phyloP scores from a whole-genome alignment of 2,329 filamentous ascomycete genomes.

The Aspergillus fijiensis region DNA sequence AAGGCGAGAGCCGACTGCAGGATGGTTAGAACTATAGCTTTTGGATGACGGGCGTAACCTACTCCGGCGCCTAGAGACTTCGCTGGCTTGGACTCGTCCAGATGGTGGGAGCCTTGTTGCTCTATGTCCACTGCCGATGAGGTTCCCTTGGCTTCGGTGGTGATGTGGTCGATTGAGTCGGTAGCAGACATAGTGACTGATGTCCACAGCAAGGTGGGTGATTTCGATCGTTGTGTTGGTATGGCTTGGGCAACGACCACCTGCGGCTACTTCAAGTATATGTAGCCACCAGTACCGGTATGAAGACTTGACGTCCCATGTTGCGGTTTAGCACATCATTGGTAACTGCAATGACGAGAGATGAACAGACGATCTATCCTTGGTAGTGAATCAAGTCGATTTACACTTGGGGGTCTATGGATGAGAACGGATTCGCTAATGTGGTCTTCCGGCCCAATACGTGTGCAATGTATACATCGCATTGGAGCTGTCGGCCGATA shows the following conservation, averaged over 20 bases:
- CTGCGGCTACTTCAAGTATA: too few relatives aligned
- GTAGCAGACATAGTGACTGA: slow-evolving; percentile 1
- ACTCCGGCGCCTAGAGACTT: slow-evolving; percentile 26
- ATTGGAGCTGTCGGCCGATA: neutral
- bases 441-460: too few relatives aligned
- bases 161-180: neutral
- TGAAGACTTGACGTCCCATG: too few relatives aligned
- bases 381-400: neutral
- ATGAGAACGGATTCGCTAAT: too few relatives aligned
- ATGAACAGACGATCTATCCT: neutral
- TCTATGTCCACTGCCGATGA: slow-evolving; percentile 16
- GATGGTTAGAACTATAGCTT: neutral
- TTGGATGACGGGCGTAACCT: slow-evolving; percentile 1
- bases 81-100: neutral
- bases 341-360: too few relatives aligned
- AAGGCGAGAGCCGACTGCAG: slow-evolving; percentile 50
- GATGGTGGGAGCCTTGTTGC: slow-evolving; percentile 10
- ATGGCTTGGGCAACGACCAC: too few relatives aligned
- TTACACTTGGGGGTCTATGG: too few relatives aligned
- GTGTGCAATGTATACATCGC: too few relatives aligned
- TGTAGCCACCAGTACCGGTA: too few relatives aligned
- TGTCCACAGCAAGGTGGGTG: too few relatives aligned
- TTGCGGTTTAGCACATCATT: too few relatives aligned
- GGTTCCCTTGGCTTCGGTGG: slow-evolving; percentile 8
- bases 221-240: too few relatives aligned